These are phyloP conservation scores for Exophiala aquamarina DNA, from an alignment of 2,329 filamentous ascomycete genomes.

Conservation along the genomic window DNA sequence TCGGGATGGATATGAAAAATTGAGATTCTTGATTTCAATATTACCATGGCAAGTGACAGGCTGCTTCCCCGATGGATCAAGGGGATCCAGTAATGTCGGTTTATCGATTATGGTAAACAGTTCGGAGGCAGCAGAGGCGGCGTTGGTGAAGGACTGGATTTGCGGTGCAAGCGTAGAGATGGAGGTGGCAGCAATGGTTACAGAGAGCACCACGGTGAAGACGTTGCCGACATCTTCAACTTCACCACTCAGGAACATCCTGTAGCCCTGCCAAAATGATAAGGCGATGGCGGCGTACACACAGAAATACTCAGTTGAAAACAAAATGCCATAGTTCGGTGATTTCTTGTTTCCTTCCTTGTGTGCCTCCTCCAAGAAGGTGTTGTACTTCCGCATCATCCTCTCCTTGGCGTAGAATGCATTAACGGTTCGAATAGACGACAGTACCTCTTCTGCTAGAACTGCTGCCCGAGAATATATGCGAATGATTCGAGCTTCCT, in stretches of 20 bases:
- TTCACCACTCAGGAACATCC: conserved; percentile 32
- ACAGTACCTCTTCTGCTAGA: conserved; percentile 53
- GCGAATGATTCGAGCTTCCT: conserved; percentile 27
- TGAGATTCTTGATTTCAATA: conserved; percentile 62
- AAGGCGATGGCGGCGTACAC: conserved; percentile 64
- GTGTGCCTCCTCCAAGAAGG: conserved; percentile 43
- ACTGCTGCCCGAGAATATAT: conserved; percentile 47
- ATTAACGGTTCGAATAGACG: conserved; percentile 50
- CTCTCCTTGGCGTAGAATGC: conserved; percentile 50
- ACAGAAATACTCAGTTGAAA: conserved; percentile 54
- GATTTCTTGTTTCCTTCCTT: conserved; percentile 47
- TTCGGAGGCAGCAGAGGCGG: conserved; percentile 42
- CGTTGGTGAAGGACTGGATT: conserved; percentile 43
- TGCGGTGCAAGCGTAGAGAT: conserved; percentile 35
- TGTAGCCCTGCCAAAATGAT: conserved; percentile 44
- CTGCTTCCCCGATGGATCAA: conserved; percentile 66
- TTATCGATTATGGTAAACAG: conserved; percentile 91
- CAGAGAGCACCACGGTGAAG: conserved; percentile 30
- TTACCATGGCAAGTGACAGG: conserved; percentile 42
- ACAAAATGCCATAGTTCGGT: conserved; percentile 43
- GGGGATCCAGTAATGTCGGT: conserved; percentile 76
- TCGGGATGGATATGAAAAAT: conserved; percentile 67
- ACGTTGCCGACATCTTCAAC: conserved; percentile 30
- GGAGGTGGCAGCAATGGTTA: conserved; percentile 20
- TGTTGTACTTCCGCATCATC: conserved; percentile 45